Conservation (phyloP, 148 eudicot species). For the Rhododendron simsii region DNA sequence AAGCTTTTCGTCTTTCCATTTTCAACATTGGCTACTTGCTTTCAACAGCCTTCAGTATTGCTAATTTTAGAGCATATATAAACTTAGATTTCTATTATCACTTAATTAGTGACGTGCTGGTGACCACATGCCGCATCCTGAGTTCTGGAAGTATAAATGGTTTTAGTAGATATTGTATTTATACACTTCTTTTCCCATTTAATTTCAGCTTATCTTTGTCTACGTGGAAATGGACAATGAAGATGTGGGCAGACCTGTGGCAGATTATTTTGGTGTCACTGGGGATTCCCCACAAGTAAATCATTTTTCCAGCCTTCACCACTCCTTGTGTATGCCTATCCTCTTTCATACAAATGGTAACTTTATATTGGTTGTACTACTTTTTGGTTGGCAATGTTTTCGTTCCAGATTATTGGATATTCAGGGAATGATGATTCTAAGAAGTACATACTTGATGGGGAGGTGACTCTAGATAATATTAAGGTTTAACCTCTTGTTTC, state of each 20-base stretch:
- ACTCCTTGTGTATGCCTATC: slow-evolving; percentile 7
- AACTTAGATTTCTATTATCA: background rate
- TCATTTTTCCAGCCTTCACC: background rate
- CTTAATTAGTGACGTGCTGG: background rate
- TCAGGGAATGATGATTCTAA: slow-evolving; percentile 62
- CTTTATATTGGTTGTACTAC: background rate
- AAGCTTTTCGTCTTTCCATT: background rate
- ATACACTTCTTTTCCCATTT: background rate
- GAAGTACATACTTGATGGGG: slow-evolving; percentile 58
- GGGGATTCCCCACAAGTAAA: slow-evolving; percentile 65
- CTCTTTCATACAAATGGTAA: background rate
- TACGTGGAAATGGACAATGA: slow-evolving; percentile 74
- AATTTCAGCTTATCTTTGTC: slow-evolving; percentile 71
- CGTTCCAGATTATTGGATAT: slow-evolving; percentile 67
- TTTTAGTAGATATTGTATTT: background rate
- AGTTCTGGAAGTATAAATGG: background rate
- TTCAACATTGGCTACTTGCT: background rate
- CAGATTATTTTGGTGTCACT: slow-evolving; percentile 80
- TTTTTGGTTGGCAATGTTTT: slow-evolving; percentile 8
- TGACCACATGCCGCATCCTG: background rate
- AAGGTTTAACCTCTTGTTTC: slow-evolving; percentile 42
- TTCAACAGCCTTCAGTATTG: background rate
- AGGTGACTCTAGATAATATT: slow-evolving; percentile 52
- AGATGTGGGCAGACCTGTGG: slow-evolving; percentile 85
- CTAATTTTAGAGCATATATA: background rate